Evolutionary conservation across 495 filamentous ascomycete species (phyloP).

Genomic region (Daldinia caldariorum): DNA sequence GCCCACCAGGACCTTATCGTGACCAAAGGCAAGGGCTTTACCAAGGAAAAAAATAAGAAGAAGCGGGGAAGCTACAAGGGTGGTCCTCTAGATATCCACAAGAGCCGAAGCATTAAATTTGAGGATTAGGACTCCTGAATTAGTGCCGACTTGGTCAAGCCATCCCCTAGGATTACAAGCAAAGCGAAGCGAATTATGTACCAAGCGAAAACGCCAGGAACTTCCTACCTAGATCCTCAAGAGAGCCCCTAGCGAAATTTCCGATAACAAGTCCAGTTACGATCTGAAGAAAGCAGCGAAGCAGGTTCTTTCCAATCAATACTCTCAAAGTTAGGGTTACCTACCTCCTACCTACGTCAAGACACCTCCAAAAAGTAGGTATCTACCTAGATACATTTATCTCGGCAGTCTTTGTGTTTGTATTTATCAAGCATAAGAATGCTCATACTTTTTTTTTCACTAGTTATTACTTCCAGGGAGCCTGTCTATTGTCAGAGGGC

Average conservation of each 20-base stretch:
- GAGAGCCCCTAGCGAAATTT: not conserved
- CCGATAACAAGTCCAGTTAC: not conserved
- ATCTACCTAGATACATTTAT: not conserved
- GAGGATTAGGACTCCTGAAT: slow-evolving; percentile 67
- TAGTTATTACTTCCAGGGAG: slow-evolving; percentile 8
- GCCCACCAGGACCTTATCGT: slow-evolving; percentile 88
- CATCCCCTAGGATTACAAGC: not conserved
- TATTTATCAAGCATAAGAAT: slow-evolving; percentile 3
- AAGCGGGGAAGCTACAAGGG: slow-evolving; percentile 89
- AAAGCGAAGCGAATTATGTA: not conserved
- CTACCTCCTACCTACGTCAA: not conserved
- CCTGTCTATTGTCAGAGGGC: not conserved
- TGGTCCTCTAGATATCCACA: slow-evolving; percentile 78
- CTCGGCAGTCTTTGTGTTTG: not conserved
- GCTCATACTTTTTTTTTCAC: slow-evolving; percentile 15
- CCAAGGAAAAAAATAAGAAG: slow-evolving; percentile 99
- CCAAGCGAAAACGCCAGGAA: not conserved
- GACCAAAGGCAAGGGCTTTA: slow-evolving; percentile 96
- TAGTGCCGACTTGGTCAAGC: not conserved
- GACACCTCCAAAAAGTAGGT: not conserved
- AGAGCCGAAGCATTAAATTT: slow-evolving; percentile 85
- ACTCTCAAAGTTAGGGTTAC: not conserved
- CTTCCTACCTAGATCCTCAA: not conserved
- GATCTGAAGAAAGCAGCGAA: slow-evolving; percentile 4
- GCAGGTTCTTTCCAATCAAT: slow-evolving; percentile 8